Percentiles rank a stretch among this genome's conserved stretches.
Evolutionary conservation across 441 rosid genomes (phyloP).

Genomic region (Corymbia calophylla): DNA sequence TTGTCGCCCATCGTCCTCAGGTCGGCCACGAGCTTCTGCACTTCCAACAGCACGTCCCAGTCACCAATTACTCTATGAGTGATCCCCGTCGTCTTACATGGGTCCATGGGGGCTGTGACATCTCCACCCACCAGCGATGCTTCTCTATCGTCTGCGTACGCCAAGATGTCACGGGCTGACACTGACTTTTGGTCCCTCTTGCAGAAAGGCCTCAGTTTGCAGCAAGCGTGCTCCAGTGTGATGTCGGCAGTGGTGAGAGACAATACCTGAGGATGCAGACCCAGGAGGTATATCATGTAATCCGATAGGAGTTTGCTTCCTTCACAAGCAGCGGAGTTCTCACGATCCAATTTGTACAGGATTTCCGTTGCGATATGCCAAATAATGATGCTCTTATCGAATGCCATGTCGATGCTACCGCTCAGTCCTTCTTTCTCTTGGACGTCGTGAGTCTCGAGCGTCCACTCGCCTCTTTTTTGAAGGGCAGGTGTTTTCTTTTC

Average conservation of each 20-base stretch:
- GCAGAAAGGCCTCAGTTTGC: neutral
- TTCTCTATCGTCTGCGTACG: neutral
- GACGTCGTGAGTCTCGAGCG: neutral
- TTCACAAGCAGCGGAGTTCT: neutral
- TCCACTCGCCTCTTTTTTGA: neutral
- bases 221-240: neutral
- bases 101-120: too few species aligned
- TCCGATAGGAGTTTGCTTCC: neutral
- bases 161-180: too few species aligned
- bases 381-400: neutral
- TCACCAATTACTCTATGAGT: neutral
- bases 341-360: neutral
- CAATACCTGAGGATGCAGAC: neutral
- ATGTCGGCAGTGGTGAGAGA: neutral
- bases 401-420: accelerated
- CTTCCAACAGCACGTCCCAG: neutral
- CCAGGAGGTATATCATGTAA: neutral
- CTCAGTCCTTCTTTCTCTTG: neutral
- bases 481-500: accelerated
- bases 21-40: neutral
- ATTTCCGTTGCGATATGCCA: neutral
- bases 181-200: too few species aligned
- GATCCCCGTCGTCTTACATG: neutral
- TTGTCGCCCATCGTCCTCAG: neutral
- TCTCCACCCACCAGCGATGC: neutral